These are phyloP conservation scores for Alternaria atra DNA, from an alignment of 2,329 filamentous ascomycete genomes.

Conservation along the genomic window DNA sequence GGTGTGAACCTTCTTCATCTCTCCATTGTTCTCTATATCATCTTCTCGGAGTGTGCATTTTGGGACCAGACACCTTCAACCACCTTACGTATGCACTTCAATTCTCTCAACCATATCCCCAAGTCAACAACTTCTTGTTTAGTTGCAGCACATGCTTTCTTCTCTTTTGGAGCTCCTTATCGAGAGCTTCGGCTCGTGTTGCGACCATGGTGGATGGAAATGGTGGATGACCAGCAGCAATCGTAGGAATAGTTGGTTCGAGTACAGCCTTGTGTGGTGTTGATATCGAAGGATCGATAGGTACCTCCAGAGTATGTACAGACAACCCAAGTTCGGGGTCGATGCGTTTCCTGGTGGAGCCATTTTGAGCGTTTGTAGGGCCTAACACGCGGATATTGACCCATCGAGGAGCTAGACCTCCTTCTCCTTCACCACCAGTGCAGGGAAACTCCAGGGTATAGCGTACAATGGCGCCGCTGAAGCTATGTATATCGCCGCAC, in stretches of 20 bases:
- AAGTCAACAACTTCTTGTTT: not conserved
- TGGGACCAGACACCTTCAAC: not conserved
- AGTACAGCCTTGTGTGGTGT: too few relatives aligned
- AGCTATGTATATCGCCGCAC: not conserved
- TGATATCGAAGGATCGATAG: too few relatives aligned
- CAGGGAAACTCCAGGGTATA: not conserved
- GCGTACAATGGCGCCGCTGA: not conserved
- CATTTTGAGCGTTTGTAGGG: not conserved
- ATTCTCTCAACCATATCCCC: not conserved
- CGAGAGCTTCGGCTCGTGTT: not conserved
- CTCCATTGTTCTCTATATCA: not conserved
- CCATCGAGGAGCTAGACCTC: not conserved
- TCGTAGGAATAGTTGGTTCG: too few relatives aligned
- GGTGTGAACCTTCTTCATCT: not conserved
- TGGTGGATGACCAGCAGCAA: too few relatives aligned
- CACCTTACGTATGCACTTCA: not conserved
- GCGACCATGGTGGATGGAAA: not conserved
- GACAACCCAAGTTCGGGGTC: not conserved
- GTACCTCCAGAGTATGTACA: too few relatives aligned
- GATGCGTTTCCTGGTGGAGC: not conserved
- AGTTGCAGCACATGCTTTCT: not conserved
- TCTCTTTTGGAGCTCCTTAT: not conserved
- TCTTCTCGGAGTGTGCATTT: not conserved
- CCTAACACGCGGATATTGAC: not conserved
- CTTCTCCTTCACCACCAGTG: not conserved